Evolutionary conservation across 495 filamentous ascomycete species (phyloP).

Genomic region (Immersiella caudata): DNA sequence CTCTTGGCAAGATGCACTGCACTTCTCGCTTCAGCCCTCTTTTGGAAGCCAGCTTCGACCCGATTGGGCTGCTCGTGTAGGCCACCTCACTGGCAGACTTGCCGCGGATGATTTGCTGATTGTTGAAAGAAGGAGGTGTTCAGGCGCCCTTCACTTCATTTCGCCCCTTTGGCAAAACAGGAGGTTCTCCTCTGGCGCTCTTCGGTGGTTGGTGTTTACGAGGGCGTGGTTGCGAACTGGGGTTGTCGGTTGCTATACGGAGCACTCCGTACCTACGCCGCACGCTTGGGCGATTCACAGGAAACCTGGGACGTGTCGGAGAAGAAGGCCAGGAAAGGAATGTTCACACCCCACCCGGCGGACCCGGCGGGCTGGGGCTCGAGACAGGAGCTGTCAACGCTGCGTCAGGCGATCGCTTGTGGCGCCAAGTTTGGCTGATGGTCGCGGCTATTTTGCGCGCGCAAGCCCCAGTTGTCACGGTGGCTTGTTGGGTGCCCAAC

Average conservation of each 20-base stretch:
- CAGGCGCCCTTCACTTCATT: not conserved
- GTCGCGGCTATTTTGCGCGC: slow-evolving; percentile 6
- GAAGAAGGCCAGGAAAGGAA: not conserved
- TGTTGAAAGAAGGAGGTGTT: not conserved
- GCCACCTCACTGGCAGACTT: slow-evolving; percentile 3
- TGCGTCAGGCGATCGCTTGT: slow-evolving; percentile 6
- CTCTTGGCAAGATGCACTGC: not conserved
- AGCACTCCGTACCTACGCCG: too few relatives aligned
- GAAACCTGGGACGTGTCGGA: not conserved
- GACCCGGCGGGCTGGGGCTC: too few relatives aligned
- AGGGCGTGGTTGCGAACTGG: not conserved
- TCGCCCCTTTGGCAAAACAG: not conserved
- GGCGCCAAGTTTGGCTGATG: slow-evolving; percentile 14
- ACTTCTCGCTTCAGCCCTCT: slow-evolving; percentile 8
- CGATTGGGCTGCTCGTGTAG: slow-evolving; percentile 13
- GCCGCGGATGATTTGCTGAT: not conserved
- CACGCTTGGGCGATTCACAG: not conserved
- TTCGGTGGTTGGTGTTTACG: not conserved
- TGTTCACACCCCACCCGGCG: not conserved
- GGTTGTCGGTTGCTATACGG: not conserved
- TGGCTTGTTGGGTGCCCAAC: not conserved
- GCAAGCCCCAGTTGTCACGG: not conserved
- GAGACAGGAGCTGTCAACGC: not conserved
- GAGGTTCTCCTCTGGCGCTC: not conserved
- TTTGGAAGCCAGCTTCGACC: not conserved